phyloP scores from a whole-genome alignment of 2,329 filamentous ascomycete genomes.

The Esteya vermicola region DNA sequence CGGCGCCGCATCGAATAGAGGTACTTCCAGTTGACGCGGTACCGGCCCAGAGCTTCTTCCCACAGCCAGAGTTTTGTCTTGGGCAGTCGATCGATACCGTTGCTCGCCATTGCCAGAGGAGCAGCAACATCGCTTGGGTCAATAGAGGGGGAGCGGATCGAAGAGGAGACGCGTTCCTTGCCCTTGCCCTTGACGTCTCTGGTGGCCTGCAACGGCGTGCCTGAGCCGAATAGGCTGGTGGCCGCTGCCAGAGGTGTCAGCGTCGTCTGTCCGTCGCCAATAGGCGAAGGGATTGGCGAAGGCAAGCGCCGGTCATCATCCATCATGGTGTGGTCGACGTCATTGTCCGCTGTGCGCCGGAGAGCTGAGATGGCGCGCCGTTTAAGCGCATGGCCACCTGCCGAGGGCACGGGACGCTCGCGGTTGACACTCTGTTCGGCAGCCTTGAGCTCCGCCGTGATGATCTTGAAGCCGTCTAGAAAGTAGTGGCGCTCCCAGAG shows the following conservation, averaged over 20 bases:
- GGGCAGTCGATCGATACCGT: conserved; percentile 13
- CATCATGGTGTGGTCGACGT: conserved; percentile 22
- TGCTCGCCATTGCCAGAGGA: no score
- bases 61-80: conserved; percentile 36
- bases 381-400: conserved; percentile 39
- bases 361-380: conserved; percentile 35
- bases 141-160: conserved; percentile 2
- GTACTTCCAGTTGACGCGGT: conserved; percentile 81
- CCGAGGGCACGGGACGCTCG: conserved; percentile 25
- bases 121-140: not conserved
- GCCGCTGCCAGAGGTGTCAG: conserved; percentile 10
- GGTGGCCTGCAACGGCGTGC: conserved; percentile 8
- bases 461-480: conserved; percentile 71
- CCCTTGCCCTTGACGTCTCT: conserved; percentile 16
- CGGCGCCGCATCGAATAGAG: conserved; percentile 77
- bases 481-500: conserved; percentile 78
- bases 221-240: not conserved
- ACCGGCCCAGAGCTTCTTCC: conserved; percentile 30
- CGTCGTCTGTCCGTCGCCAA: not conserved
- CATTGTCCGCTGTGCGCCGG: conserved; percentile 10
- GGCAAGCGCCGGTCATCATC: conserved; percentile 21
- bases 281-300: conserved; percentile 9
- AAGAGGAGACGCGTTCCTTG: conserved; percentile 20
- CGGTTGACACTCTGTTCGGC: conserved; percentile 50
- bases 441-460: conserved; percentile 47